A percentile compares a stretch with the other conserved stretches of the same genome.
These are phyloP conservation scores for Bassia scoparia DNA, from an alignment of 148 eudicot genomes.

Conservation along the genomic window DNA sequence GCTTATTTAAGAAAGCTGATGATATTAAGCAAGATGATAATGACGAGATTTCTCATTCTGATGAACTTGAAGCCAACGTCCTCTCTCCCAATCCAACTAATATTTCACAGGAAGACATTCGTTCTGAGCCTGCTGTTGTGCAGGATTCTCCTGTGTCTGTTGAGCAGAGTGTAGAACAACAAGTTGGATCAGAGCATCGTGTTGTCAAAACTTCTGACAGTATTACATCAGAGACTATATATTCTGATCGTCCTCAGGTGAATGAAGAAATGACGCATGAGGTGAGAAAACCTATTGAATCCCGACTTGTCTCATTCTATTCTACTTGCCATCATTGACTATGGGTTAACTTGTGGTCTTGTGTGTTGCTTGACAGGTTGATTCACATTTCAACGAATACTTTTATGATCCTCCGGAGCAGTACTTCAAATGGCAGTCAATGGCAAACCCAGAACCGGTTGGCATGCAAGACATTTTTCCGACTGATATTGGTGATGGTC, in stretches of 20 bases:
- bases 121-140: slow-evolving; percentile 32
- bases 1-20: slow-evolving; percentile 73
- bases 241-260: slow-evolving; percentile 29
- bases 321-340: background rate
- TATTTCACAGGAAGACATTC: slow-evolving; percentile 42
- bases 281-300: slow-evolving; percentile 30
- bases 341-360: background rate
- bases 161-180: slow-evolving; percentile 32
- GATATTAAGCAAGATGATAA: slow-evolving; percentile 49
- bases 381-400: slow-evolving; percentile 40
- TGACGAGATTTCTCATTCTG: slow-evolving; percentile 46
- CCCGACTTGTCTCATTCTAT: background rate
- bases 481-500: slow-evolving; percentile 28
- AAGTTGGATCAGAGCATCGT: slow-evolving; percentile 26
- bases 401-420: slow-evolving; percentile 31
- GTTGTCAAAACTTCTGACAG: slow-evolving; percentile 33
- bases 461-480: slow-evolving; percentile 17
- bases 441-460: slow-evolving; percentile 35
- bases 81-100: slow-evolving; percentile 40
- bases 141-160: slow-evolving; percentile 36
- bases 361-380: slow-evolving; percentile 38
- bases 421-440: slow-evolving; percentile 38
- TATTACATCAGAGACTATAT: slow-evolving; percentile 27
- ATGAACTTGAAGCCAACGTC: slow-evolving; percentile 45
- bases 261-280: slow-evolving; percentile 33